These are phyloP conservation scores for Polysphondylium violaceum DNA, from an alignment of 78 protist genomes.

Conservation along the genomic window DNA sequence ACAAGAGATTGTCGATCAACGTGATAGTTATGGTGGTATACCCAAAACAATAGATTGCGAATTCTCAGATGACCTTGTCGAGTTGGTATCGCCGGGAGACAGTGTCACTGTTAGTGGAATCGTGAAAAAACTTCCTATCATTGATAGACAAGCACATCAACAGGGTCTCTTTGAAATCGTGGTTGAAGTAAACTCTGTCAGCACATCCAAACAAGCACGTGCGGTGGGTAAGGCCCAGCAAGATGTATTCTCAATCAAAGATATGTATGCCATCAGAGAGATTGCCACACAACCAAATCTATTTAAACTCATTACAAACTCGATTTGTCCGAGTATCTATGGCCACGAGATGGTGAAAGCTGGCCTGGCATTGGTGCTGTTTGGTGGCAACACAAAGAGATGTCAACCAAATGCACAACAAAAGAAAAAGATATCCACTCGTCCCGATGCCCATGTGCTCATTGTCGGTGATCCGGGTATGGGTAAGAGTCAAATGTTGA, in stretches of 20 bases:
- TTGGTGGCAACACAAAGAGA: constrained; percentile 93
- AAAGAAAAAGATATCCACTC: constrained; percentile 61
- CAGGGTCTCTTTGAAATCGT: constrained; percentile 80
- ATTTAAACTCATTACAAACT: constrained; percentile 94
- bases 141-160: constrained; percentile 31
- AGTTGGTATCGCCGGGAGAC: constrained; percentile 96
- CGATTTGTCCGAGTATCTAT: constrained; percentile 97
- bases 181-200: constrained; percentile 88
- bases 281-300: constrained; percentile 67
- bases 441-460: constrained; percentile 97
- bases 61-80: constrained; percentile 91
- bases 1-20: constrained; percentile 90
- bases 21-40: constrained; percentile 91
- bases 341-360: constrained; percentile 98
- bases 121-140: constrained; percentile 84
- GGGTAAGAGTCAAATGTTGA: constrained; percentile 97
- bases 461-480: constrained; percentile 99
- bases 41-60: constrained; percentile 97
- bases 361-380: constrained; percentile 95
- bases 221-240: constrained; percentile 4
- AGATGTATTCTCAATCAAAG: constrained; percentile 66
- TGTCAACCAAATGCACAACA: background rate
- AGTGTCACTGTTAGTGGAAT: constrained; percentile 93
- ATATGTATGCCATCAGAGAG: constrained; percentile 86
- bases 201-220: constrained; percentile 42